Evolutionary conservation across 2,329 filamentous ascomycete species (phyloP).

Genomic region (Aspergillus sp.): DNA sequence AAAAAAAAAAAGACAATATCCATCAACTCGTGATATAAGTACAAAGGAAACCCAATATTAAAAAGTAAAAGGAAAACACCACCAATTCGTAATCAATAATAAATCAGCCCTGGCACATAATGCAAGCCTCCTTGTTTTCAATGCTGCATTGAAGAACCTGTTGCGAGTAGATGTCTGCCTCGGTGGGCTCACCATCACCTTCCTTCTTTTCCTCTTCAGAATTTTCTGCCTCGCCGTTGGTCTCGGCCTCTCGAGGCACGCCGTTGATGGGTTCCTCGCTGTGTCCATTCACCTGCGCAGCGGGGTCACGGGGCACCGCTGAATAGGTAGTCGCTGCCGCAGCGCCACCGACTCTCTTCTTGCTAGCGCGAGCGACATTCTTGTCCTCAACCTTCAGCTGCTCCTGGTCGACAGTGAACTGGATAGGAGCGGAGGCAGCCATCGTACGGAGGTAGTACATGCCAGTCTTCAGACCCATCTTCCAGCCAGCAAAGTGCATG

Average conservation of each 20-base stretch:
- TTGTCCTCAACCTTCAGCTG: constrained; percentile 84
- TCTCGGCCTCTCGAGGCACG: constrained; percentile 45
- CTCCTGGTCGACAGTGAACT: constrained; percentile 98
- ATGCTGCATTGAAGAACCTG: constrained; percentile 93
- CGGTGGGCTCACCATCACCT: constrained; percentile 69
- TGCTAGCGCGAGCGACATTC: constrained; percentile 67
- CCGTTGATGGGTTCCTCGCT: constrained; percentile 22
- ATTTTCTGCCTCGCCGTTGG: constrained; percentile 18
- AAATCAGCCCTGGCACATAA: constrained; percentile 91
- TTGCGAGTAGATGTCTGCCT: constrained; percentile 93
- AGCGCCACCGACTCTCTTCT: constrained; percentile 67
- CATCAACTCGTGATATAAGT: constrained; percentile 38
- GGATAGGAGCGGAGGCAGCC: constrained; percentile 93
- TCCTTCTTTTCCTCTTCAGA: constrained; percentile 70
- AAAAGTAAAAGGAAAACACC: not conserved
- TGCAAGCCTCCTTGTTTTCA: constrained; percentile 89
- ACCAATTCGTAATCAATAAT: not conserved
- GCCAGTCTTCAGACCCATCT: constrained; percentile 97
- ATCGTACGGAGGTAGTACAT: constrained; percentile 99
- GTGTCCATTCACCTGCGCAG: constrained; percentile 62
- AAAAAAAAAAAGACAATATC: constrained; percentile 15
- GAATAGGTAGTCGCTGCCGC: constrained; percentile 58
- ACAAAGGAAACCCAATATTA: constrained; percentile 20
- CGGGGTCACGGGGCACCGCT: constrained; percentile 67
- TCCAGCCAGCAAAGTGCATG: constrained; percentile 99